Conservation (phyloP, 352 stramenopile genomes). For the Phytophthora macrochlamydospora region DNA sequence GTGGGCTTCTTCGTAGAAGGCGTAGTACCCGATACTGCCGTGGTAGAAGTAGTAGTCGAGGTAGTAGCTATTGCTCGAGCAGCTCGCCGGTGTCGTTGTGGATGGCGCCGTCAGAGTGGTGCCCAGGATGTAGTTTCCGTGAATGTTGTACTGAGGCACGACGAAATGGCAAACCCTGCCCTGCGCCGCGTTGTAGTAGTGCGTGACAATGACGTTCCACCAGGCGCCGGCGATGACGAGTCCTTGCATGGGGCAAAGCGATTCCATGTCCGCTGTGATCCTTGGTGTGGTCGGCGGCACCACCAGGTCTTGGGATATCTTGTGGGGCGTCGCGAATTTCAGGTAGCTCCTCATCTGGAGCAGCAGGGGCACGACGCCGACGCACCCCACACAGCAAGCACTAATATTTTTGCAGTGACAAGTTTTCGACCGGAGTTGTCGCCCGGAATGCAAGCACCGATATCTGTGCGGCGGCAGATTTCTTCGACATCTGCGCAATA, state of each 20-base stretch:
- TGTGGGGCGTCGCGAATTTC: constrained; percentile 25
- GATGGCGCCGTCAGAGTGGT: constrained; percentile 1
- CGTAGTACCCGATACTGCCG: constrained; percentile 31
- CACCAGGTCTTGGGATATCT: constrained; percentile 22
- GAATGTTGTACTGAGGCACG: constrained; percentile 31
- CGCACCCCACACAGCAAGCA: constrained; percentile 15
- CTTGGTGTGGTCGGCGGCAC: not conserved
- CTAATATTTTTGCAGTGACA: not conserved
- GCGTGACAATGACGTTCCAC: constrained; percentile 25
- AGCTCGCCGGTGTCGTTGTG: constrained; percentile 10
- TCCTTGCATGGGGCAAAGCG: constrained; percentile 14
- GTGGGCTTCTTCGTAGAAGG: constrained; percentile 33
- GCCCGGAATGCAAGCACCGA: too few species aligned
- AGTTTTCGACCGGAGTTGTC: not conserved
- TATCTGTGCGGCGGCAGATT: too few species aligned
- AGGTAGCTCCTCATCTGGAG: constrained; percentile 21
- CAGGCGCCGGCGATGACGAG: constrained; percentile 12
- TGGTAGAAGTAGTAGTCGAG: constrained; percentile 40
- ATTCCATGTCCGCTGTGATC: constrained; percentile 7
- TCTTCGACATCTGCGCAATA: too few species aligned
- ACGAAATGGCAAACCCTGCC: constrained; percentile 29
- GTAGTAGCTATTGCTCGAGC: constrained; percentile 11
- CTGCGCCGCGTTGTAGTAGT: constrained; percentile 13
- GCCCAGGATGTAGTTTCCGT: constrained; percentile 19
- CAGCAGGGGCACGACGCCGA: constrained; percentile 19